Evolutionary conservation across 768 basidiomycete species (phyloP).

Genomic region (Suillus tomentosus): DNA sequence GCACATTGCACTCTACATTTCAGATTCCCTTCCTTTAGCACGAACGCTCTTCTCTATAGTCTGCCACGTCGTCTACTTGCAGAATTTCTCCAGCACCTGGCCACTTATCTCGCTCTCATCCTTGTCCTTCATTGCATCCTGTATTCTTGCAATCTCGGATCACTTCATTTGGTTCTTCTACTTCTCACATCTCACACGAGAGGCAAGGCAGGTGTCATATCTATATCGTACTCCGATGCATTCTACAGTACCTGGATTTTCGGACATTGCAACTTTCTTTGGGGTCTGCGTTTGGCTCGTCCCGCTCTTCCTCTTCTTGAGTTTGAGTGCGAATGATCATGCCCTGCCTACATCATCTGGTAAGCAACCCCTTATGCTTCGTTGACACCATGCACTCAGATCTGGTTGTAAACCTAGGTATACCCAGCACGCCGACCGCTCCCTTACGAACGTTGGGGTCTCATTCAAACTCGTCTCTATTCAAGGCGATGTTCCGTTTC

Average conservation of each 20-base stretch:
- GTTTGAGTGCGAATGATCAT: constrained; percentile 95
- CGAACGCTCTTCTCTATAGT: constrained; percentile 77
- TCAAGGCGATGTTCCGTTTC: constrained; percentile 61
- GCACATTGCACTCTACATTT: constrained; percentile 75
- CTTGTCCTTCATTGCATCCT: constrained; percentile 80
- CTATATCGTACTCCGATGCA: constrained; percentile 45
- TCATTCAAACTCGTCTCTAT: constrained; percentile 61
- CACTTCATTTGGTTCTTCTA: constrained; percentile 98
- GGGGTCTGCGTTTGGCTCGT: constrained; percentile 85
- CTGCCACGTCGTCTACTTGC: constrained; percentile 88
- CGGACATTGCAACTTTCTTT: constrained; percentile 83
- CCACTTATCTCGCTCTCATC: constrained; percentile 93
- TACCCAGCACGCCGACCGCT: constrained; percentile 25
- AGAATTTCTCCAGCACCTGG: constrained; percentile 90
- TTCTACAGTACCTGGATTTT: constrained; percentile 49
- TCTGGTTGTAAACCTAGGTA: constrained; percentile 15
- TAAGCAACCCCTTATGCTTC: constrained; percentile 20
- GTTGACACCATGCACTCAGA: constrained; percentile 1
- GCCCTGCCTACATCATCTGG: constrained; percentile 78
- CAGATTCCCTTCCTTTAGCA: constrained; percentile 77
- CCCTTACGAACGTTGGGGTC: constrained; percentile 32
- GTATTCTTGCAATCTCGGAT: constrained; percentile 80
- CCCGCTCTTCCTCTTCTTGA: constrained; percentile 93
- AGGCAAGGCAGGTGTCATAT: constrained; percentile 53
- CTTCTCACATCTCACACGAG: constrained; percentile 74